Base-by-base conservation (phyloP, 2,329 filamentous ascomycete species). In the Alternaria burnsii region DNA sequence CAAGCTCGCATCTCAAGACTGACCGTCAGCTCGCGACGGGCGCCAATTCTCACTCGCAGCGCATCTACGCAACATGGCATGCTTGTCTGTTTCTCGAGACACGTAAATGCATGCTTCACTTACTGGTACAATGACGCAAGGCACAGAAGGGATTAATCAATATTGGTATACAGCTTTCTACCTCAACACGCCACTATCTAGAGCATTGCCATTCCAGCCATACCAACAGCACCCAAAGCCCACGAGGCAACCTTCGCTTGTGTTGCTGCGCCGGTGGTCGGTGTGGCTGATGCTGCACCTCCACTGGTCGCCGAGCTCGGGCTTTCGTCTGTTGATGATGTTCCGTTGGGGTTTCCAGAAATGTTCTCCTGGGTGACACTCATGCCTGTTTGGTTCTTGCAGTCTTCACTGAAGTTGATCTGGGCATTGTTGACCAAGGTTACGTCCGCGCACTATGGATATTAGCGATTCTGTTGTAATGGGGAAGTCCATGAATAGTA, bases 391-490 rank as follows among this genome's bases (percentile, higher is more conserved):
- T 82, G 83, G 66, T 87, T 90, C 65, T 78, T 80, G 83, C 89
- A 92, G 58, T 83, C 78, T 41, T 80, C 78, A 22, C 75, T 66
- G 67, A 75, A 78, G 34, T 80, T 79, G 26, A 79, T 73, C 16
- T 84, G 80, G 9, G 80, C 82, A 11, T 80, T 79, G 52, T 81
- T 79, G 32, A 83, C 85, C 80, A 94, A 89, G 26, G 86, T 88
- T 66, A 93, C 86, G 70, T 94, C 91, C 72, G 90, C 89, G 77
- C 91, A 94, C 88, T 90, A 8, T 26, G 38, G 8, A 18, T 5
- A 11, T 63, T 36, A 60, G 48, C 30, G 5, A 52, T 7, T 48
- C 4, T 9, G 20, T 14, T 16, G 32, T 12, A 36, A 36, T 14
- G 12, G 14, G 11, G 14, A 36, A 36, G 6, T 14, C 40, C 18